These are phyloP conservation scores for Oemleria cerasiformis DNA, from an alignment of 306 rosid genomes.

Conservation along the genomic window DNA sequence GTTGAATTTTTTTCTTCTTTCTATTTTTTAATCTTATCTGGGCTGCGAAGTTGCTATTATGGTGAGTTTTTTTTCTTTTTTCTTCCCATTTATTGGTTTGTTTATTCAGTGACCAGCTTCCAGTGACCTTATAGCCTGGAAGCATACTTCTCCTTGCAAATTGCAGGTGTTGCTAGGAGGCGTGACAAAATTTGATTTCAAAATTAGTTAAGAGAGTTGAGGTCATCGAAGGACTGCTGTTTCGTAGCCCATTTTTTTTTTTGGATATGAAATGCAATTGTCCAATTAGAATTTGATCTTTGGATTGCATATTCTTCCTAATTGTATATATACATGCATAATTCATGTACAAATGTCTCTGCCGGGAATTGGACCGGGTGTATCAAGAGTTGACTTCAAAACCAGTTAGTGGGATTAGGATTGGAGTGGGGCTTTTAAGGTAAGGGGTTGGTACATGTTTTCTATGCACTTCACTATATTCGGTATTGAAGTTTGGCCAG, in stretches of 20 bases:
- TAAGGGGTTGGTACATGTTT: neutral
- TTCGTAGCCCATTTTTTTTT: neutral
- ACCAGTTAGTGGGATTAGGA: no score
- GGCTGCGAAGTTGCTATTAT: neutral
- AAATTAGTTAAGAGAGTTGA: neutral
- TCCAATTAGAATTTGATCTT: neutral
- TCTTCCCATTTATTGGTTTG: neutral
- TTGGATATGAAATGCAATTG: neutral
- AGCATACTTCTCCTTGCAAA: neutral
- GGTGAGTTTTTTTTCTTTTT: neutral
- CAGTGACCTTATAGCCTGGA: neutral
- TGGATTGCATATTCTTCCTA: neutral
- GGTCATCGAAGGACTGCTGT: neutral
- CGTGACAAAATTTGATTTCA: neutral
- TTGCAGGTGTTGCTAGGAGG: neutral
- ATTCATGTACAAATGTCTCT: neutral
- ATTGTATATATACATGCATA: neutral
- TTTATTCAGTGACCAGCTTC: neutral
- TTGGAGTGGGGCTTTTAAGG: neutral
- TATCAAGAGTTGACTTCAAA: neutral
- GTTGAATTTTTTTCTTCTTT: constrained; percentile 4
- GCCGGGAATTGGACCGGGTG: neutral
- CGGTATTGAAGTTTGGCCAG: no score
- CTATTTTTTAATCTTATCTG: neutral
- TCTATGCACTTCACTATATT: neutral